Evolutionary conservation across 1,284 basidiomycete species (phyloP).

Genomic region (Trichosporon sp.): DNA sequence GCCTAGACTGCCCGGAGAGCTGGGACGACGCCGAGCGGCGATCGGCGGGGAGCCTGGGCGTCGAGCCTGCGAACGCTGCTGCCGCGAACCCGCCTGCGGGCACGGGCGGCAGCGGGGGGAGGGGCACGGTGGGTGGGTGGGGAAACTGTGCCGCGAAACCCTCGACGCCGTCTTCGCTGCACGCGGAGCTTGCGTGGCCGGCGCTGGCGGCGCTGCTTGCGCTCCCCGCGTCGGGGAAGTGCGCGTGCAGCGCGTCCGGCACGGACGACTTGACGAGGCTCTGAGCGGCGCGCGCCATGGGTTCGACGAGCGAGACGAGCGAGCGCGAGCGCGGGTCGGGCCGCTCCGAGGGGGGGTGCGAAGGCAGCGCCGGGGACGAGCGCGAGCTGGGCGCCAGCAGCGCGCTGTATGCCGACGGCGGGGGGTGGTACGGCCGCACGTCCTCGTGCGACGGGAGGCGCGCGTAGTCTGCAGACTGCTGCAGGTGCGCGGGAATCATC

Average conservation of each 20-base stretch:
- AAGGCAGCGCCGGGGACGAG: neutral
- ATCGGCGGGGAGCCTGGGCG: neutral
- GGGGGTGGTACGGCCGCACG: neutral
- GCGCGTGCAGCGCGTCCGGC: neutral
- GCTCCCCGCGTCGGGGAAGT: neutral
- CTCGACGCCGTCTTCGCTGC: neutral
- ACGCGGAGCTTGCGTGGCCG: too few species aligned
- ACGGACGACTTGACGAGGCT: neutral
- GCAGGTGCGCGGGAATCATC: neutral
- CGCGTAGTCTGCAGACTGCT: neutral
- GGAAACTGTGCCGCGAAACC: neutral
- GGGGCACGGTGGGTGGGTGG: neutral
- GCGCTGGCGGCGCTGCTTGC: too few species aligned
- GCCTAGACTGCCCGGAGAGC: neutral
- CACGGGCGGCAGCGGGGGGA: neutral
- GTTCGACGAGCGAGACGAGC: neutral
- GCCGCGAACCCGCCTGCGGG: neutral
- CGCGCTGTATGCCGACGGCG: neutral
- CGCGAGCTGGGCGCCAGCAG: neutral
- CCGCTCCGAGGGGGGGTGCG: neutral
- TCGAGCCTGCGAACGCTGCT: neutral
- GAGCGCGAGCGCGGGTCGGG: neutral
- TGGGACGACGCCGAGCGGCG: neutral
- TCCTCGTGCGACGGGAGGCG: neutral
- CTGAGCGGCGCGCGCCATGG: neutral